These are phyloP conservation scores for Fraxinus dipetala DNA, from an alignment of 305 asterid genomes.

Conservation along the genomic window DNA sequence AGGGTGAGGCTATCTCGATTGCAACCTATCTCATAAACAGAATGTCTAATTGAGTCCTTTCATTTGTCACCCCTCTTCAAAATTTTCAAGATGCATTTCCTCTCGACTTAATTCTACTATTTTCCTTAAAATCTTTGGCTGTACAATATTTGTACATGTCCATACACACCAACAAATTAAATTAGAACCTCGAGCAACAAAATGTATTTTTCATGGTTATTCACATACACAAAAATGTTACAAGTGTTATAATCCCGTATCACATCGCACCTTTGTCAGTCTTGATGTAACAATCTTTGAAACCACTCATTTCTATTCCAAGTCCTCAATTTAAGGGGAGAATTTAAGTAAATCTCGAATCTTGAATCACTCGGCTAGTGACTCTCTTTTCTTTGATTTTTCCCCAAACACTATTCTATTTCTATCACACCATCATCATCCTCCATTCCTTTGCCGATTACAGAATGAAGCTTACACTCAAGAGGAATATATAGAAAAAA, in stretches of 20 bases:
- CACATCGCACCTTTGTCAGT: neutral
- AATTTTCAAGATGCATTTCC: neutral
- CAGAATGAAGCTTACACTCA: neutral
- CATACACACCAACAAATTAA: neutral
- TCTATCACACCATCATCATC: neutral
- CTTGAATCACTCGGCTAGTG: neutral
- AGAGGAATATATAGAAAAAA: neutral
- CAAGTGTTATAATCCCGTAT: neutral
- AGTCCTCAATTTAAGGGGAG: neutral
- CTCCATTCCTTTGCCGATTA: neutral
- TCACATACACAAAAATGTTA: neutral
- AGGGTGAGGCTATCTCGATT: neutral
- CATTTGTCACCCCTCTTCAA: neutral
- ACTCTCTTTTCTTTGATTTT: neutral
- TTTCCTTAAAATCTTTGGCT: neutral
- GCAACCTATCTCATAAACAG: neutral
- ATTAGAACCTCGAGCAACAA: neutral
- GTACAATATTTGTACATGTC: neutral
- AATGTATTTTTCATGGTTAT: neutral
- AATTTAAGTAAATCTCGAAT: neutral
- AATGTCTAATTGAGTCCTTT: neutral
- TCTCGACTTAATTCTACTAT: neutral
- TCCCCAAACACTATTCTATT: neutral
- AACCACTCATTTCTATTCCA: neutral
- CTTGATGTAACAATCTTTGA: neutral